These are phyloP conservation scores for Leishmania tropica DNA, from an alignment of 208 protist genomes.

Conservation along the genomic window DNA sequence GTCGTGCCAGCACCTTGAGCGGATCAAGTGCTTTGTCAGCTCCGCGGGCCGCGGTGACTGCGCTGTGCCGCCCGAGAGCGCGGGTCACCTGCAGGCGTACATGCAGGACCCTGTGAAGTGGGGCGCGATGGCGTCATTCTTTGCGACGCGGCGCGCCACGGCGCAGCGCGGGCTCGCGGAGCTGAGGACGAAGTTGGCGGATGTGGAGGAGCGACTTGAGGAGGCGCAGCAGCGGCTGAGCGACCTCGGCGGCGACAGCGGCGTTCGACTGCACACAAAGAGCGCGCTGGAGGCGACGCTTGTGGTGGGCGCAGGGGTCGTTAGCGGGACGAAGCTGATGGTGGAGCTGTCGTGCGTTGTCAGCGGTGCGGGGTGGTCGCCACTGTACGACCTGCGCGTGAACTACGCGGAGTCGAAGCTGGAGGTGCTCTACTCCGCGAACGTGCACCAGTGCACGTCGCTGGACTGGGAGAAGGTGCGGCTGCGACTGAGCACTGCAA, in stretches of 20 bases:
- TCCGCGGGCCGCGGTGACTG: constrained; percentile 2
- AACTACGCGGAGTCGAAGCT: constrained; percentile 31
- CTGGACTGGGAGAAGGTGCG: constrained; percentile 59
- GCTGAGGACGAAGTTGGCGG: constrained; percentile 5
- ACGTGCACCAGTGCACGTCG: constrained; percentile 45
- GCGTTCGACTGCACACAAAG: constrained; percentile 24
- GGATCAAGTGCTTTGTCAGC: constrained; percentile 15
- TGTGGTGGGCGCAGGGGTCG: constrained; percentile 20
- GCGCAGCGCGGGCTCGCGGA: constrained; percentile 15
- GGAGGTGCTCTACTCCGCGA: constrained; percentile 52
- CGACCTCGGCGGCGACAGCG: constrained; percentile 20
- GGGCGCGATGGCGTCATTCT: constrained; percentile 23
- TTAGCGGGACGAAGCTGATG: constrained; percentile 20
- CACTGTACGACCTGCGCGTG: constrained; percentile 56
- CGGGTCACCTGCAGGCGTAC: constrained; percentile 25
- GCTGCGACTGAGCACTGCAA: constrained; percentile 55
- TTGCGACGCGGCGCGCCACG: constrained; percentile 20
- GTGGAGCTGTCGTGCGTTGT: constrained; percentile 46
- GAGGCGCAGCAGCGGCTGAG: constrained; percentile 6
- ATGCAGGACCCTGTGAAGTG: constrained; percentile 22
- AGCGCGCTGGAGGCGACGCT: constrained; percentile 25
- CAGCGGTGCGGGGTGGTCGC: constrained; percentile 43
- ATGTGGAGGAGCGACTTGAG: constrained; percentile 22
- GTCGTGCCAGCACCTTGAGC: constrained; percentile 18
- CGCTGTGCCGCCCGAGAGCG: not conserved